Evolutionary conservation across 2,329 filamentous ascomycete species (phyloP), one percentile per base, ranked within the genome.

Genomic region (Cladosporium oxysporum): DNA sequence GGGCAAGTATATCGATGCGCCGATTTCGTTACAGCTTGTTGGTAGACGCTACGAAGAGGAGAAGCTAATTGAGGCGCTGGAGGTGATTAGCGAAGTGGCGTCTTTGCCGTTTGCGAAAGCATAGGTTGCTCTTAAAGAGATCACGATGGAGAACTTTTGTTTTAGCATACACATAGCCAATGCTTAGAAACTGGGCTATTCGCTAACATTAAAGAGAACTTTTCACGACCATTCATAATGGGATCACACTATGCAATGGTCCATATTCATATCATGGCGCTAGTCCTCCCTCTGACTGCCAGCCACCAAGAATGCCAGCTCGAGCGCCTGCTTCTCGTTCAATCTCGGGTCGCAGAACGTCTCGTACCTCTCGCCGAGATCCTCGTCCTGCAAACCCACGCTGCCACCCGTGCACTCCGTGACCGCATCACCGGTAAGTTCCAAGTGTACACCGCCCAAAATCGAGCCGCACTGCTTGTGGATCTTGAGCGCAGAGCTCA

Each of bases 271-370:
- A 11, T 23, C 41, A 8, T 23, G n/a, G 21, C 41, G 12, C 41
- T 47, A 66, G 5, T 31, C 60, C n/a, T 71, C 69, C 37, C 73
- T 69, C 67, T 76, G 74, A 67, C 73, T 75, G 5, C 92, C 92
- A 0, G 95, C 95, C 58, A 99, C 90, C 74, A 98, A 80, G 78
- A 99, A 99, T 0, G 95, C 93, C 77, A 98, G 79, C 82, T 99
- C 95, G 16, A 99, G 84, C 0, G 95, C 93, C 82, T 99, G 95
- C 82, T 98, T 97, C 84, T 98, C 95, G 76, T 99, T 99, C 71
- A 99, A 81, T 28, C 95, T 83, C 5, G 95, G 95, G 77, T 99
- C 95, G 78, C 95, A 99, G 82, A 94, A 98, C 44, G 91, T 96
- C 5, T 93, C 96, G 79, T 99, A 99, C 74, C 97, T 93, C 70